Evolutionary conservation across 129 eudicot species (phyloP), one percentile per base, ranked within the genome.

Genomic region (Tagetes patula): DNA sequence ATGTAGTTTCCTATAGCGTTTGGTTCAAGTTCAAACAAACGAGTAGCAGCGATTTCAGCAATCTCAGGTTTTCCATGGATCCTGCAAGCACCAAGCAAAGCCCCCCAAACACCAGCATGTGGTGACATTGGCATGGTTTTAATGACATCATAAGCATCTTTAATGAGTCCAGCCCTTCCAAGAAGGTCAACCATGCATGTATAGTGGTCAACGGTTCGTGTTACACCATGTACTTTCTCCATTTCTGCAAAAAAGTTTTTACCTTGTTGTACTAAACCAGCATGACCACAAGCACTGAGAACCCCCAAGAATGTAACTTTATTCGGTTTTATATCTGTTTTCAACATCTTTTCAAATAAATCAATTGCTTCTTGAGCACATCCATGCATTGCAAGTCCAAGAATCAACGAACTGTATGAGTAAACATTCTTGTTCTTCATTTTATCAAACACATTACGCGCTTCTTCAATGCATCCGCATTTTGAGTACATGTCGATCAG

Each of bases 1-100:
- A 86, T 84, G 14, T 87, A 78, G 48, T 79, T 80, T 49, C 89
- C 89, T 40, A 45, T 55, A 33, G 79, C 69, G 27, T 69, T 27
- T 41, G 96, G 94, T 72, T 90, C 96, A 4, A 90, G 86, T 72
- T 85, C 83, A 73, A 90, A 90, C 45, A 90, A 73, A 79, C 77
- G 62, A n/a, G 6, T 65, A 30, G 77, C 69, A 14, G 87, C 88
- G 71, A 83, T 60, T 77, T 85, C 69, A 55, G 79, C 87, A 76
- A 82, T 73, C 30, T 80, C 79, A 46, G 78, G 94, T 0, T 70
- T 69, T 56, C 84, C 81, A 58, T 75, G 72, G 5, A 75, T 55
- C 48, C 72, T 71, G 30, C 94, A 87, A 47, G 90, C 88, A 63
- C 84, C 80, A 10, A 82, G 76, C 58, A 85, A 72, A 11, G 94